These are phyloP conservation scores for Agroathelia rolfsii DNA, from an alignment of 1,284 basidiomycete species.

Conservation along the genomic window DNA sequence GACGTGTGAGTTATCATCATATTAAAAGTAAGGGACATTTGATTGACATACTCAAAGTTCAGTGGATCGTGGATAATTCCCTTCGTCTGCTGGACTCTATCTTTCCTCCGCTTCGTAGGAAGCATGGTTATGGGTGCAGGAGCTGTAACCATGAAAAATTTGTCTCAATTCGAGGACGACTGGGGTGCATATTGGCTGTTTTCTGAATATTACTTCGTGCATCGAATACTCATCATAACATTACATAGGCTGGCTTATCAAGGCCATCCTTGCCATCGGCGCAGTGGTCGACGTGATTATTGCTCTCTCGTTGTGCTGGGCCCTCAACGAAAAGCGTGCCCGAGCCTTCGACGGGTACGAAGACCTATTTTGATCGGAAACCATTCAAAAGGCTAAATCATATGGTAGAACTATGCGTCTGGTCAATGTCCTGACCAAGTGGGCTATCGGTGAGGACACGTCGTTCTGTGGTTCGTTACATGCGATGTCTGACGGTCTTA, in stretches of 20 bases:
- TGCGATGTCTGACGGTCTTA: too few species aligned
- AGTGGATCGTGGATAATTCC: conserved; percentile 9
- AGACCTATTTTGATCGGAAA: too few species aligned
- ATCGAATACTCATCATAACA: too few species aligned
- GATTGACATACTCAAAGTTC: conserved; percentile 3
- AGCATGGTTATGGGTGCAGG: conserved; percentile 11
- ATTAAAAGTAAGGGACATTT: not conserved
- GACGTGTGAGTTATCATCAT: not conserved
- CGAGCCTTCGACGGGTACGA: too few species aligned
- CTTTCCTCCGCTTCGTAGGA: conserved; percentile 13
- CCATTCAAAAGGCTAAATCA: too few species aligned
- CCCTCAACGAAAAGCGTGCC: too few species aligned
- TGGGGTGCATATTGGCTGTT: too few species aligned
- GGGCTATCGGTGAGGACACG: too few species aligned
- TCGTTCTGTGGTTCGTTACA: too few species aligned
- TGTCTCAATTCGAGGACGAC: conserved; percentile 9
- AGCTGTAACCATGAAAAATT: conserved; percentile 8
- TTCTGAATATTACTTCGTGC: too few species aligned
- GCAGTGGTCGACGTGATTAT: conserved; percentile 19
- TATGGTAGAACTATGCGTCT: too few species aligned
- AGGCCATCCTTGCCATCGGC: conserved; percentile 16
- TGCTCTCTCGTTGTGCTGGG: conserved; percentile 17
- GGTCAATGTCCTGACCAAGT: too few species aligned
- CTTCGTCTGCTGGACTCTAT: conserved; percentile 13
- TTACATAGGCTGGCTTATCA: conserved; percentile 21